phyloP scores from a whole-genome alignment of 805 yeast species.

The Clavispora phyllophila region DNA sequence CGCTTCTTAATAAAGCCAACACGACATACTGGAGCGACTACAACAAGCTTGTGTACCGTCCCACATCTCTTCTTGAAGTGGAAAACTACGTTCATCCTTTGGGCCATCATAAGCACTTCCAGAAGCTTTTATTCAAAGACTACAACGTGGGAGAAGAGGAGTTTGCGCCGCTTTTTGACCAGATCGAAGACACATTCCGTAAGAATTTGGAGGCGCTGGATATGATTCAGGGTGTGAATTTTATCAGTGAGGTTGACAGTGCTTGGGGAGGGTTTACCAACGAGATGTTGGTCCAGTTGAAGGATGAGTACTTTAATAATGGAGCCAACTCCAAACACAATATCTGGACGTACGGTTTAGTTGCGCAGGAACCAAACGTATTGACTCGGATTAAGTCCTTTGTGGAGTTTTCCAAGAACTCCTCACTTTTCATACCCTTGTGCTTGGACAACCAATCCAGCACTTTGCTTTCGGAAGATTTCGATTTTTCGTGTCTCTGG shows the following conservation, averaged over 20 bases:
- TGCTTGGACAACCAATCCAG: slow-evolving; percentile 12
- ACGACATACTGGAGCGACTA: slow-evolving; percentile 80
- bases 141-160: slow-evolving; percentile 59
- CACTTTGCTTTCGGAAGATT: slow-evolving; percentile 2
- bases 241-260: slow-evolving; percentile 65
- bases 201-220: slow-evolving; percentile 71
- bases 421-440: slow-evolving; percentile 58
- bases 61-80: slow-evolving; percentile 51
- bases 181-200: slow-evolving; percentile 51
- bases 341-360: slow-evolving; percentile 31
- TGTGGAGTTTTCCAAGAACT: slow-evolving; percentile 40
- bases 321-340: slow-evolving; percentile 31
- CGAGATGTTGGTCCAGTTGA: slow-evolving; percentile 45
- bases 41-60: slow-evolving; percentile 60
- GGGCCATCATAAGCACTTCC: slow-evolving; percentile 25
- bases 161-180: slow-evolving; percentile 36
- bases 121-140: slow-evolving; percentile 38
- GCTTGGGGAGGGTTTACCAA: slow-evolving; percentile 81
- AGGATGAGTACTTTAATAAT: slow-evolving; percentile 60
- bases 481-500: slow-evolving; percentile 36
- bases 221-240: slow-evolving; percentile 61
- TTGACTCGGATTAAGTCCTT: slow-evolving; percentile 41
- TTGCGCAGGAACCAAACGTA: slow-evolving; percentile 14
- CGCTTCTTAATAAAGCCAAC: slow-evolving; percentile 30
- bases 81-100: slow-evolving; percentile 50